phyloP scores from a whole-genome alignment of 257 asterid species.

The Petunia axillaris region DNA sequence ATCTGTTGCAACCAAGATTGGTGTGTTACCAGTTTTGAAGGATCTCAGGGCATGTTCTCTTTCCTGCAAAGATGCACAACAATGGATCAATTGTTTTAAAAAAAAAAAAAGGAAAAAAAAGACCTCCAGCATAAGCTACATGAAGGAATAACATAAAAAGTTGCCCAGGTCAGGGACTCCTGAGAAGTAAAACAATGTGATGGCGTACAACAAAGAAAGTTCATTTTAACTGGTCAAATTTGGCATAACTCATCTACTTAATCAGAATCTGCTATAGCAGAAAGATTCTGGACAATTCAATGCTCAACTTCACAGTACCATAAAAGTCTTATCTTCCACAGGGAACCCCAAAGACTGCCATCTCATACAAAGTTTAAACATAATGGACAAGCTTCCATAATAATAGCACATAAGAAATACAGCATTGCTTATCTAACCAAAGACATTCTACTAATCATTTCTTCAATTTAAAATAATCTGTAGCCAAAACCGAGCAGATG shows the following conservation, averaged over 20 bases:
- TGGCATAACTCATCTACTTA: not conserved
- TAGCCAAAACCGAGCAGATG: not conserved
- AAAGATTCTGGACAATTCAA: not conserved
- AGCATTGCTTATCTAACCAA: not conserved
- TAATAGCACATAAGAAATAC: conserved; percentile 15
- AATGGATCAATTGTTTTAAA: not conserved
- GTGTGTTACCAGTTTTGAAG: conserved; percentile 83
- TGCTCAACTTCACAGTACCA: not conserved
- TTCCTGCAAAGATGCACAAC: conserved; percentile 58
- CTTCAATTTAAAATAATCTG: not conserved
- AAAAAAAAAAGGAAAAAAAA: not conserved
- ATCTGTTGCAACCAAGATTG: conserved; percentile 90
- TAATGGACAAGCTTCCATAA: not conserved
- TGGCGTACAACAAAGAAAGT: not conserved
- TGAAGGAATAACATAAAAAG: not conserved
- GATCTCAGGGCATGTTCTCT: conserved; percentile 87
- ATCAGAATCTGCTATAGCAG: not conserved
- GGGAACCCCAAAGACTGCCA: not conserved
- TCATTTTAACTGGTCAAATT: not conserved
- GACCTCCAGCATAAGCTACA: not conserved
- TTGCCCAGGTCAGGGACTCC: not conserved
- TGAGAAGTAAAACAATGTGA: conserved; percentile 8
- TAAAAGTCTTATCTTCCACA: not conserved
- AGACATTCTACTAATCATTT: not conserved
- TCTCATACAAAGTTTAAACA: conserved; percentile 6